Conservation (phyloP, 345 rosid species). For the Corchorus capsularis region DNA sequence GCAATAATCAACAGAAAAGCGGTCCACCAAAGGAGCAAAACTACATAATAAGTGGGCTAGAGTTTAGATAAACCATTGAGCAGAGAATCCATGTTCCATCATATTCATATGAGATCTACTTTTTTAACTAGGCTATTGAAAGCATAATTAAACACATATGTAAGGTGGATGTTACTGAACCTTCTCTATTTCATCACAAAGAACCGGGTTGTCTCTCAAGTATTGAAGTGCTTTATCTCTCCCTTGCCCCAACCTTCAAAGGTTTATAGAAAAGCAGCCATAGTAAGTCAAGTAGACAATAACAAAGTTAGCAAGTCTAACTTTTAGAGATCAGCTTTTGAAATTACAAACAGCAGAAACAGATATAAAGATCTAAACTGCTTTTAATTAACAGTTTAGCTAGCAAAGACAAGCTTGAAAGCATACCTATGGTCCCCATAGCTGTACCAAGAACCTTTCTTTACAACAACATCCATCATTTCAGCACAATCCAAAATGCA, state of each 20-base stretch:
- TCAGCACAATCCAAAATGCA: slow-evolving; percentile 93
- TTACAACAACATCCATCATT: slow-evolving; percentile 71
- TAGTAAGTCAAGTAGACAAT: slow-evolving; percentile 5
- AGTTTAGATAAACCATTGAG: neutral
- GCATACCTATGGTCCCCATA: slow-evolving; percentile 81
- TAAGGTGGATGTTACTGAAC: slow-evolving; percentile 33
- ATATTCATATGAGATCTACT: neutral
- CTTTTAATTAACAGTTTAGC: neutral
- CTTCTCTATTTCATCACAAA: slow-evolving; percentile 79
- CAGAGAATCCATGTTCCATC: neutral
- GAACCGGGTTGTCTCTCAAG: slow-evolving; percentile 68
- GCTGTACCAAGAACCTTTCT: slow-evolving; percentile 98
- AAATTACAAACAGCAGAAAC: neutral
- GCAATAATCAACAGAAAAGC: neutral
- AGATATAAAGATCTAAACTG: neutral
- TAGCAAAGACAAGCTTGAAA: slow-evolving; percentile 13
- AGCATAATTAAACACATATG: neutral
- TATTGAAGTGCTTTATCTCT: slow-evolving; percentile 88
- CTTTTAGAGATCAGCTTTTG: neutral
- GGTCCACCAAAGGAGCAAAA: neutral
- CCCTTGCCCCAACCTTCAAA: slow-evolving; percentile 86
- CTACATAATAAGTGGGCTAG: neutral
- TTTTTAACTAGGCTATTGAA: neutral
- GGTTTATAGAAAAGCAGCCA: slow-evolving; percentile 5
- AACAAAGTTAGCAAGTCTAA: neutral